Evolutionary conservation across 768 basidiomycete genomes (phyloP).

Genomic region (Phaeotremella fagi): DNA sequence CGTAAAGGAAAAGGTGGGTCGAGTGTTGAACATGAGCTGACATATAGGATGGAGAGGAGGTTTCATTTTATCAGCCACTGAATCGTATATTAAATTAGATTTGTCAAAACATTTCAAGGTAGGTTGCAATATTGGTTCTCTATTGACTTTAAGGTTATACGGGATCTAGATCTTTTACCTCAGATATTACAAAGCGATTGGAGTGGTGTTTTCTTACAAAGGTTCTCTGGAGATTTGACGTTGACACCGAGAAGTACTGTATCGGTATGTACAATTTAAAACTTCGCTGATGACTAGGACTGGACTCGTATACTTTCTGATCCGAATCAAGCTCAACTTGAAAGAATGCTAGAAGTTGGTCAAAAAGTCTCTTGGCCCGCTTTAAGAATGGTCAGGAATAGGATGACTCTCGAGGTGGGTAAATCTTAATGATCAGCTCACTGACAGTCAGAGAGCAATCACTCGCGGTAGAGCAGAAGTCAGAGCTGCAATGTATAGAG

Average conservation of each 20-base stretch:
- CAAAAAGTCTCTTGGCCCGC: constrained; percentile 96
- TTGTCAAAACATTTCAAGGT: constrained; percentile 94
- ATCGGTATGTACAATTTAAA: constrained; percentile 53
- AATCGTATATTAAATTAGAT: constrained; percentile 93
- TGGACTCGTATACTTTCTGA: constrained; percentile 81
- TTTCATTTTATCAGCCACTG: constrained; percentile 81
- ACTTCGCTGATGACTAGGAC: constrained; percentile 54
- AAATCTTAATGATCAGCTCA: constrained; percentile 43
- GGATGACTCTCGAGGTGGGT: constrained; percentile 53
- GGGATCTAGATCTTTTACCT: constrained; percentile 93
- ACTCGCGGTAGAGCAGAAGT: constrained; percentile 69
- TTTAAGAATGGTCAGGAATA: constrained; percentile 84
- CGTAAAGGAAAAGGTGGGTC: constrained; percentile 76
- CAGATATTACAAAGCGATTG: constrained; percentile 89
- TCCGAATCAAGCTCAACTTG: constrained; percentile 71
- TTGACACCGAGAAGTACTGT: constrained; percentile 61
- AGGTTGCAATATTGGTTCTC: constrained; percentile 6
- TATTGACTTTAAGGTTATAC: constrained; percentile 60
- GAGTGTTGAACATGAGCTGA: background rate
- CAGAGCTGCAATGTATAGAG: constrained; percentile 56
- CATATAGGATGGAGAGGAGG: constrained; percentile 82
- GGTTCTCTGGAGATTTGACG: constrained; percentile 60
- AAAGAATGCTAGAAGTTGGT: constrained; percentile 80
- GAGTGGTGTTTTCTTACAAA: constrained; percentile 92
- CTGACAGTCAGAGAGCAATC: constrained; percentile 64